phyloP scores from a whole-genome alignment of 176 grass and related monocot species.

The Neostapfia colusana region DNA sequence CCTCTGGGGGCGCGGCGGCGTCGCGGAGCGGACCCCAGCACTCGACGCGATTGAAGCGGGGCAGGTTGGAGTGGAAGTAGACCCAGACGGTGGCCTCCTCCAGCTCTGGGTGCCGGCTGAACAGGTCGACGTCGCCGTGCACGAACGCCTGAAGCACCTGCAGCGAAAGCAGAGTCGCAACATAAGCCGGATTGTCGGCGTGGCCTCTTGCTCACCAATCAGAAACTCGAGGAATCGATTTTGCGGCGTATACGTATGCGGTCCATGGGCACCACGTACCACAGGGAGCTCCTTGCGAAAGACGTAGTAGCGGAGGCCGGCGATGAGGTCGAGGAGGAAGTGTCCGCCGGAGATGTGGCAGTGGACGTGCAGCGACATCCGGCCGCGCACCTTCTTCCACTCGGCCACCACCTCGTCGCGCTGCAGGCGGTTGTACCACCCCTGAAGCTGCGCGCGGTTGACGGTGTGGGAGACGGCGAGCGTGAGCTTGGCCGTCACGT shows the following conservation, averaged over 20 bases:
- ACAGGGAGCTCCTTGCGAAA: slow-evolving; percentile 92
- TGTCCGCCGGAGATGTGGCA: slow-evolving; percentile 99
- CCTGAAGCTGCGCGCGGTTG: slow-evolving; percentile 88
- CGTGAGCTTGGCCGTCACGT: slow-evolving; percentile 78
- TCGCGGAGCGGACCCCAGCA: slow-evolving; percentile 89
- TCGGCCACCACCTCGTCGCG: slow-evolving; percentile 97
- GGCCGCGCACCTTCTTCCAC: slow-evolving; percentile 80
- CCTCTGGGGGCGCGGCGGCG: slow-evolving; percentile 47
- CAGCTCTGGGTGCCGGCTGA: slow-evolving; percentile 80
- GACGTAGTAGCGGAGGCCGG: slow-evolving; percentile 86
- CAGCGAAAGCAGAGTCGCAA: neutral
- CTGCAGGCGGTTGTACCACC: slow-evolving; percentile 92
- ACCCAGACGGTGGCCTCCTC: slow-evolving; percentile 95
- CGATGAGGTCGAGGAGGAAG: slow-evolving; percentile 91
- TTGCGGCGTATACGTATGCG: neutral
- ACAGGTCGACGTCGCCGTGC: slow-evolving; percentile 75
- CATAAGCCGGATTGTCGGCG: neutral
- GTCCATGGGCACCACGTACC: slow-evolving; percentile 37
- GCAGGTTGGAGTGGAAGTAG: slow-evolving; percentile 92
- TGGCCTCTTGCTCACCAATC: slow-evolving; percentile 1
- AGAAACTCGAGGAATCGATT: neutral
- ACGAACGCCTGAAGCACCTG: slow-evolving; percentile 96
- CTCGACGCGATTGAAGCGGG: slow-evolving; percentile 82
- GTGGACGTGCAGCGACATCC: slow-evolving; percentile 97
- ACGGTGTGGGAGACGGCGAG: slow-evolving; percentile 81